Conservation (phyloP, 345 rosid genomes). For the Raphanus raphanistrum region DNA sequence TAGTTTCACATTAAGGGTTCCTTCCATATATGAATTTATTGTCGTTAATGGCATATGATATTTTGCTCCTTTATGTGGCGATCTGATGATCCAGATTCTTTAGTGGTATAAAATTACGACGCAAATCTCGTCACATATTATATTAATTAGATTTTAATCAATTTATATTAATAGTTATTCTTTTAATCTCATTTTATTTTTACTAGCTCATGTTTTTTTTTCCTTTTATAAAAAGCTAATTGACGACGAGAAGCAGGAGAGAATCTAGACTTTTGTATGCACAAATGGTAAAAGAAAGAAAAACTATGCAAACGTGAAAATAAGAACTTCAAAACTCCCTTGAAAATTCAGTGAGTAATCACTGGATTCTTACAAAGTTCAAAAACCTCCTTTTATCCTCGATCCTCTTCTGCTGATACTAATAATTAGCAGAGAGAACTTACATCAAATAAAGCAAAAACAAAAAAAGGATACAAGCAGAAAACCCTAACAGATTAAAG, state of each 20-base stretch:
- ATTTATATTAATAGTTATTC: no score
- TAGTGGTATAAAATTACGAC: slow-evolving; percentile 7
- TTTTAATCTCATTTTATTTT: no score
- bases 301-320: no score
- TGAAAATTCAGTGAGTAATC: background rate
- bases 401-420: slow-evolving; percentile 17
- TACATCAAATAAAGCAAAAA: background rate
- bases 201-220: no score
- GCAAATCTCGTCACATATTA: background rate
- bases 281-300: no score
- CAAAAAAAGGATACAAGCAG: slow-evolving; percentile 9
- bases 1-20: background rate
- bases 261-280: no score
- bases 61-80: background rate
- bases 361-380: background rate
- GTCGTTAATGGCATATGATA: slow-evolving; percentile 6
- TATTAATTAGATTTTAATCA: no score
- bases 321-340: no score
- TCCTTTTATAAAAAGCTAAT: no score
- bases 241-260: no score
- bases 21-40: background rate
- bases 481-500: slow-evolving; percentile 10
- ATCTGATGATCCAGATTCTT: slow-evolving; percentile 1
- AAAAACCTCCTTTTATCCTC: background rate
- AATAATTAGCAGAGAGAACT: slow-evolving; percentile 28